phyloP scores from a whole-genome alignment of 1,284 basidiomycete genomes.

The Ceratobasidium sp. region DNA sequence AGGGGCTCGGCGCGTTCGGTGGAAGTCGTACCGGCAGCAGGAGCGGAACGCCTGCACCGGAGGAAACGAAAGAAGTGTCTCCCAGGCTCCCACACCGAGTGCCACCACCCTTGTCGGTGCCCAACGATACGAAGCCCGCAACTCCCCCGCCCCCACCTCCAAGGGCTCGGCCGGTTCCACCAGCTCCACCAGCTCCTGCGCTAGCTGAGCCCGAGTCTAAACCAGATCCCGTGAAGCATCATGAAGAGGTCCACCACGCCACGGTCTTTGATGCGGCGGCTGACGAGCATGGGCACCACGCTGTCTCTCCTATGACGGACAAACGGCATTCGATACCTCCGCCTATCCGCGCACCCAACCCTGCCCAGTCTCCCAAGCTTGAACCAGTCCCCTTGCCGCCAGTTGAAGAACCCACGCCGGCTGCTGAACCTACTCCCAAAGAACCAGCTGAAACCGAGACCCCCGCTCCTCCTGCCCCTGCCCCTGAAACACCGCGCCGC shows the following conservation, averaged over 20 bases:
- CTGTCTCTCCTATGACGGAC: constrained; percentile 18
- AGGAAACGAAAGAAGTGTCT: constrained; percentile 32
- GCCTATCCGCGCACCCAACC: background rate
- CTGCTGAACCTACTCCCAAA: constrained; percentile 52
- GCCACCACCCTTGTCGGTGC: constrained; percentile 34
- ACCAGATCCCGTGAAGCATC: constrained; percentile 9
- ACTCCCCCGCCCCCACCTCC: constrained; percentile 42
- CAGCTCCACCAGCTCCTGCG: background rate
- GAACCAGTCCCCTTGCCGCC: constrained; percentile 2
- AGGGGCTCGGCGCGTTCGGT: constrained; percentile 46
- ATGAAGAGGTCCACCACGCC: constrained; percentile 34
- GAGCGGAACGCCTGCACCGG: constrained; percentile 43
- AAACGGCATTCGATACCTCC: constrained; percentile 34
- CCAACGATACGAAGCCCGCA: constrained; percentile 11
- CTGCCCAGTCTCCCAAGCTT: constrained; percentile 10
- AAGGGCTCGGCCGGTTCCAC: constrained; percentile 38
- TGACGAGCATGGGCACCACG: constrained; percentile 34
- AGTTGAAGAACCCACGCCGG: background rate
- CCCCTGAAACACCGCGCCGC: constrained; percentile 21
- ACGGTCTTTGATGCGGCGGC: constrained; percentile 37
- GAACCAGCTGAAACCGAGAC: constrained; percentile 22
- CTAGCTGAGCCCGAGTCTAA: background rate
- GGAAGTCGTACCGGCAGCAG: constrained; percentile 37
- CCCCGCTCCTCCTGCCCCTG: background rate
- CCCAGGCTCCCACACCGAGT: constrained; percentile 20